Percentiles rank a stretch among this genome's conserved stretches.
Evolutionary conservation across 1,284 basidiomycete species (phyloP).

Genomic region (Heterobasidion parviporum): DNA sequence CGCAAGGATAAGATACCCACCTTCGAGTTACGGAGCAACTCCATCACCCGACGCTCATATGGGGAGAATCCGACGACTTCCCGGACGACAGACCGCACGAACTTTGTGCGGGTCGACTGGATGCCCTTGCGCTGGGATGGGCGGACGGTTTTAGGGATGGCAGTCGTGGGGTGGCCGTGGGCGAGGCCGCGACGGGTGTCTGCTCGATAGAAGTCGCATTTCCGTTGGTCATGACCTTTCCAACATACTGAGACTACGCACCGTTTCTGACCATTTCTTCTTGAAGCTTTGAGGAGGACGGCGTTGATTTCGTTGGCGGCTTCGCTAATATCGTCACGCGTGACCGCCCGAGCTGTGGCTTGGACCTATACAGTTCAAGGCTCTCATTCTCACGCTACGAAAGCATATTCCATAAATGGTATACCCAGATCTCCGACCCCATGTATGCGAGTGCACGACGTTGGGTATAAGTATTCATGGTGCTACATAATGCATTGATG

Average conservation of each 20-base stretch:
- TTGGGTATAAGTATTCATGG: no score
- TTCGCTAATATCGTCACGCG: slow-evolving; percentile 12
- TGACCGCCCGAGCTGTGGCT: slow-evolving; percentile 24
- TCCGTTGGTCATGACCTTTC: background rate
- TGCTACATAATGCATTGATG: no score
- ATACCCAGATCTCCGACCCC: background rate
- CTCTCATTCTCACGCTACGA: slow-evolving; percentile 6
- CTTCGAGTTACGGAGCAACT: slow-evolving; percentile 98
- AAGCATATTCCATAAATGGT: background rate
- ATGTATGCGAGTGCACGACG: no score
- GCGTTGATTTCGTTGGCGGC: slow-evolving; percentile 15
- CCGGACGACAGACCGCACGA: slow-evolving; percentile 86
- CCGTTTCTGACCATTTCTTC: slow-evolving; percentile 58
- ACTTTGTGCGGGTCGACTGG: slow-evolving; percentile 79
- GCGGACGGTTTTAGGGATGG: slow-evolving; percentile 71
- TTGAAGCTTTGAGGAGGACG: slow-evolving; percentile 50
- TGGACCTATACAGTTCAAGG: slow-evolving; percentile 35
- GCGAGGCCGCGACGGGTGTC: slow-evolving; percentile 90
- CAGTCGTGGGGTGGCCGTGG: slow-evolving; percentile 89
- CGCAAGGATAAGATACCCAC: slow-evolving; percentile 36
- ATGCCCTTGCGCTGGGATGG: slow-evolving; percentile 93
- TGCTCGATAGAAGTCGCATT: slow-evolving; percentile 21
- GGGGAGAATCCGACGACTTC: slow-evolving; percentile 98
- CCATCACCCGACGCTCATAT: slow-evolving; percentile 98
- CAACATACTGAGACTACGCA: slow-evolving; percentile 24